Conservation (phyloP, 2,329 filamentous ascomycete species). For the Colletotrichum karsti region DNA sequence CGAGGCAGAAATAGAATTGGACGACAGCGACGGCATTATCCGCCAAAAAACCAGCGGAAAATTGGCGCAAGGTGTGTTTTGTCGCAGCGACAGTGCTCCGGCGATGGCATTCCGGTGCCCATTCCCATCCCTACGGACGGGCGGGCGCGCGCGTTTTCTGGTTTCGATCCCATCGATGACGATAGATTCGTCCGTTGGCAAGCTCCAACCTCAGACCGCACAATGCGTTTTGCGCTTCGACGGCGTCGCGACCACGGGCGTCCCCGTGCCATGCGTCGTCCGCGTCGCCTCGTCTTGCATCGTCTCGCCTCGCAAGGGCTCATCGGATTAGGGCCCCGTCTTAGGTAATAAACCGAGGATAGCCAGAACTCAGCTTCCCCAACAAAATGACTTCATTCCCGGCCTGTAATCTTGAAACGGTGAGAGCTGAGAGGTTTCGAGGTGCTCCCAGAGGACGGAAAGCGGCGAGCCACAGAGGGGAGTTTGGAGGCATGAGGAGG, state of each 20-base stretch:
- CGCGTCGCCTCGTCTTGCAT: constrained; percentile 13
- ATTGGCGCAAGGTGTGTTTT: constrained; percentile 2
- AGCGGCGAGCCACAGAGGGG: not conserved
- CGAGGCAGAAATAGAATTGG: not conserved
- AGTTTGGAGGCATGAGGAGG: constrained; percentile 13
- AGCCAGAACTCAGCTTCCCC: constrained; percentile 6
- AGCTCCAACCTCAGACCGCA: constrained; percentile 17
- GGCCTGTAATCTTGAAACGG: constrained; percentile 24
- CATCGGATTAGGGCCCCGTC: constrained; percentile 4
- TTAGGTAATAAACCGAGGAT: constrained; percentile 20
- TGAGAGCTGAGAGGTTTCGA: constrained; percentile 7
- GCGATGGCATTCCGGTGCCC: constrained; percentile 6
- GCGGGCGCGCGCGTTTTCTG: not conserved
- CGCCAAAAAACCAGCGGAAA: not conserved
- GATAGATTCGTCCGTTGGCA: constrained; percentile 22
- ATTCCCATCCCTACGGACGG: not conserved
- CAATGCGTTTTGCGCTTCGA: constrained; percentile 20
- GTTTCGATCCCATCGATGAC: constrained; percentile 22
- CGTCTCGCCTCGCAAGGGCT: constrained; percentile 18
- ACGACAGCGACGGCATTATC: not conserved
- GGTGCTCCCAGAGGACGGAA: not conserved
- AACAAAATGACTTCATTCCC: constrained; percentile 11
- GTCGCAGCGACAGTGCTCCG: constrained; percentile 6
- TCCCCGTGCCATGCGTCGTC: constrained; percentile 24
- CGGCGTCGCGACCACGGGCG: constrained; percentile 17